Percentiles rank a stretch among this genome's conserved stretches.
Evolutionary conservation across 768 basidiomycete species (phyloP).

Genomic region (Pleurotus citrinopileatus): DNA sequence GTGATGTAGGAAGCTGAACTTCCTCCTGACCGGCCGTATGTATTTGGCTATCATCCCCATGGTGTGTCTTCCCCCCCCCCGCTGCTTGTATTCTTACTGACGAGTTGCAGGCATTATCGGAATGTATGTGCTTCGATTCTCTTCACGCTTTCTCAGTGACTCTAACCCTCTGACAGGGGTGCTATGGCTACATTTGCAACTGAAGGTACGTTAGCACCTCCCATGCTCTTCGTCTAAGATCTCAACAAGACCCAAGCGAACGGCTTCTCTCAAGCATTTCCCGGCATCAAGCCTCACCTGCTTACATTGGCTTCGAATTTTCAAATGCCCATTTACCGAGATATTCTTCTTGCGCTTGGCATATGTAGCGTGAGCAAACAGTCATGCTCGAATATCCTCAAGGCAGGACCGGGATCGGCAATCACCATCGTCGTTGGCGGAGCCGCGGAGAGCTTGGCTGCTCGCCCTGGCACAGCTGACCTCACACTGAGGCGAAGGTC

Average conservation of each 20-base stretch:
- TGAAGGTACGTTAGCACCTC: constrained; percentile 53
- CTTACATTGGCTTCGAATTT: constrained; percentile 92
- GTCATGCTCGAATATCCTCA: constrained; percentile 87
- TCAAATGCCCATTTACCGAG: constrained; percentile 88
- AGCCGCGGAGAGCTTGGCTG: constrained; percentile 90
- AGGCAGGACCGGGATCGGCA: constrained; percentile 56
- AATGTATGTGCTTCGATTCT: constrained; percentile 58
- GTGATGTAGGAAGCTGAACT: constrained; percentile 78
- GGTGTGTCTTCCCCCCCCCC: constrained; percentile 43
- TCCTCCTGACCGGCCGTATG: constrained; percentile 87
- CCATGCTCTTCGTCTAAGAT: constrained; percentile 6
- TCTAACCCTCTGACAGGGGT: constrained; percentile 54
- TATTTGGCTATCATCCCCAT: constrained; percentile 99
- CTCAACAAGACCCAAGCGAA: constrained; percentile 51
- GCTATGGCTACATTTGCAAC: constrained; percentile 95
- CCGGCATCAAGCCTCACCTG: constrained; percentile 90
- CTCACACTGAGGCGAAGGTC: constrained; percentile 74
- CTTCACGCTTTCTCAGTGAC: not conserved
- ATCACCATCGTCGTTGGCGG: constrained; percentile 97
- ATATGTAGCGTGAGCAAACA: constrained; percentile 90
- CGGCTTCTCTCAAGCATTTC: constrained; percentile 86
- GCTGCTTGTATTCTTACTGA: not conserved
- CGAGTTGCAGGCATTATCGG: constrained; percentile 82
- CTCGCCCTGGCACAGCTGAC: constrained; percentile 96
- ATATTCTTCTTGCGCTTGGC: constrained; percentile 82